Base-by-base conservation (phyloP, 129 eudicot species). In the Chrysanthemum makinoi region DNA sequence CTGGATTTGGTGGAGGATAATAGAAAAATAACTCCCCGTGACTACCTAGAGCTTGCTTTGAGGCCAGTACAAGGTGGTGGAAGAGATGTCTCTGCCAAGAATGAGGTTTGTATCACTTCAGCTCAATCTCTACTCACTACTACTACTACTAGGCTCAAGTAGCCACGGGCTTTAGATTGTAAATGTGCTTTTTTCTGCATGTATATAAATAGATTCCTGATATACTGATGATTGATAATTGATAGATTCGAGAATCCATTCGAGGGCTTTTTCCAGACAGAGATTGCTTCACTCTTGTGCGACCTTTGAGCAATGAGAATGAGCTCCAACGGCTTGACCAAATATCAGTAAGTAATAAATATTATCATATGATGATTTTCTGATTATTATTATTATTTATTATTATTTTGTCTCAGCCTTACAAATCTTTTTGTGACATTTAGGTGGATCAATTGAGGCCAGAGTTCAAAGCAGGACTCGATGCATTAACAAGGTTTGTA, bases 241-340 rank as follows among this genome's bases (percentile, higher is more conserved):
- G 28, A 57, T 72, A 95, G 99, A 95, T 95, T 69, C 93, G 99
- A 65, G 99, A 95, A 75, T 95, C 99, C 78, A 90, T 95, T 65
- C 87, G 96, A 68, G 97, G 97, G 66, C 97, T 95, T 67, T 95
- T 95, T 77, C 99, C 97, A 7, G 97, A 95, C 80, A 84, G 99
- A 80, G 99, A 95, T 59, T 95, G 99, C 88, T 95, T 86, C 84
- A 76, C 99, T 55, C 99, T 95, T 77, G 99, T 95, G 62, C 81
- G 99, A 63, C 99, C 99, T 75, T 74, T 88, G 79, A 95, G 86
- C 87, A 80, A 83, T 65, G 99, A 95, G 74, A 86, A 82, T 70
- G 95, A 95, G 52, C 99, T 95, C 30, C 99, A 90, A 72, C 88
- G 87, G 72, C 89, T 95, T 43, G 97, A 95, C 74, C 96, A 86